Percentiles rank a stretch among this genome's conserved stretches.
Conservation (phyloP, 805 yeast species). For the Yamadazyma ubonensis region DNA sequence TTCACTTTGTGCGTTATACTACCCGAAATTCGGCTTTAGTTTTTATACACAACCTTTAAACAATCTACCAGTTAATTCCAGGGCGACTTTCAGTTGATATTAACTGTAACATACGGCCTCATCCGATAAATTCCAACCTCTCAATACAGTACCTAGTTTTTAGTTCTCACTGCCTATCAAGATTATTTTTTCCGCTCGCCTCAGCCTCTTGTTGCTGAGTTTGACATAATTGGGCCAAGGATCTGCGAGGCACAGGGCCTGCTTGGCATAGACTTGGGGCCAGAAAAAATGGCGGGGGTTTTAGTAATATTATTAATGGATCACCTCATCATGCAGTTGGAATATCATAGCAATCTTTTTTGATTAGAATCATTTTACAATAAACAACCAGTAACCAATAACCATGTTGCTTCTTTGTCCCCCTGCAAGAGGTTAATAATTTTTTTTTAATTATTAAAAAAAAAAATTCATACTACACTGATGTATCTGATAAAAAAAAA, state of each 20-base stretch:
- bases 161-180: no score
- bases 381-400: no score
- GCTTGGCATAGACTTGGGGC: neutral
- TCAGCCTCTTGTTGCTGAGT: neutral
- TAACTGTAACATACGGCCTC: neutral
- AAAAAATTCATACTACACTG: constrained; percentile 4
- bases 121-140: neutral
- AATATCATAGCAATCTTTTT: no score
- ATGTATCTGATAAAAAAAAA: constrained; percentile 9
- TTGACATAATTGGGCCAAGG: neutral
- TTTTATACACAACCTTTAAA: neutral
- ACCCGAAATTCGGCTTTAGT: constrained; percentile 1
- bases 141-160: neutral
- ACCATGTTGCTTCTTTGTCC: neutral
- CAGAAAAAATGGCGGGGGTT: neutral
- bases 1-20: neutral
- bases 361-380: constrained; percentile 1
- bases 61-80: neutral
- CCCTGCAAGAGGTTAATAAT: neutral
- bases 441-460: neutral
- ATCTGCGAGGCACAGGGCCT: neutral
- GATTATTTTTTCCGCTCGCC: no score
- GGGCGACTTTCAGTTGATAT: neutral
- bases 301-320: neutral
- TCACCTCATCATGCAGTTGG: no score